These are phyloP conservation scores for Myriosclerotinia scirpicola DNA, from an alignment of 2,329 filamentous ascomycete genomes.

Conservation along the genomic window DNA sequence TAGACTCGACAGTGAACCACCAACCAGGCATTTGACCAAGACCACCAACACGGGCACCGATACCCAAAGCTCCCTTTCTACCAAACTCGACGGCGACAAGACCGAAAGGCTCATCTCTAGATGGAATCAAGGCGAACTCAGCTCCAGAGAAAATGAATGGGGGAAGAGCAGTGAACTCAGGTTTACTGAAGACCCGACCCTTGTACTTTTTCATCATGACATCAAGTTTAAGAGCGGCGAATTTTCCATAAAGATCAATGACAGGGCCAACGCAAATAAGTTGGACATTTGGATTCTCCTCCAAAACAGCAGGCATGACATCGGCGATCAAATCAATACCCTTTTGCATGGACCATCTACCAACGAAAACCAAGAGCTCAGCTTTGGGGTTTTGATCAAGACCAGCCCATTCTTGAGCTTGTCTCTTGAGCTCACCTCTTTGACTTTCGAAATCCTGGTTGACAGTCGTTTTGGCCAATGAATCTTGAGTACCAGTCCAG, in stretches of 20 bases:
- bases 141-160: conserved; percentile 66
- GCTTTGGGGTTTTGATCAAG: conserved; percentile 60
- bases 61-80: conserved; percentile 65
- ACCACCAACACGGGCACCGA: conserved; percentile 65
- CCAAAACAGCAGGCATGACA: conserved; percentile 62
- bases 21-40: conserved; percentile 71
- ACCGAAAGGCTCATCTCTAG: conserved; percentile 68
- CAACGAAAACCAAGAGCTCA: conserved; percentile 67
- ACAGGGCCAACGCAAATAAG: conserved; percentile 64
- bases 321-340: conserved; percentile 68
- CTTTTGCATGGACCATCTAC: conserved; percentile 69
- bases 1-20: conserved; percentile 70
- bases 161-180: conserved; percentile 66
- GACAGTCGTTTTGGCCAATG: conserved; percentile 48
- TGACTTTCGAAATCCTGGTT: conserved; percentile 55
- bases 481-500: conserved; percentile 56
- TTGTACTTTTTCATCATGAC: conserved; percentile 64
- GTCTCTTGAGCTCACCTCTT: conserved; percentile 54
- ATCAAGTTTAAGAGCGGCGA: conserved; percentile 64
- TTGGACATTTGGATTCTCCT: conserved; percentile 59
- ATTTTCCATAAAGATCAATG: conserved; percentile 67
- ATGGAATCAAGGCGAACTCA: conserved; percentile 67
- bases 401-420: conserved; percentile 68
- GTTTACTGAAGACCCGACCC: conserved; percentile 65
- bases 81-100: conserved; percentile 69